phyloP scores from a whole-genome alignment of 2,329 filamentous ascomycete species.

The Hymenotorrendiella dingleyae region DNA sequence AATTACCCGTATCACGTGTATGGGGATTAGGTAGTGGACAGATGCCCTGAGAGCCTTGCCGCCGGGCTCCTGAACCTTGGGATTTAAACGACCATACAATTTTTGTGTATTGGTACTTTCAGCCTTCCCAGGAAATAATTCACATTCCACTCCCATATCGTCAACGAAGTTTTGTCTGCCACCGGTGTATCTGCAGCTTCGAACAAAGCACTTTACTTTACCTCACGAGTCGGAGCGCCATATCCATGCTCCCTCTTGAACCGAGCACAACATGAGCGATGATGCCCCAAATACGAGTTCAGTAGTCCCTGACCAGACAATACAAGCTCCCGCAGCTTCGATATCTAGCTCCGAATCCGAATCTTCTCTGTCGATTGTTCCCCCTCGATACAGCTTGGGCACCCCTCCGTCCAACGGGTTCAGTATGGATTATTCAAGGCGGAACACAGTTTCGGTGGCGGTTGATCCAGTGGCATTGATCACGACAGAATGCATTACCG shows the following conservation, averaged over 20 bases:
- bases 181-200: too few relatives aligned
- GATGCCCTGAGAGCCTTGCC: background rate
- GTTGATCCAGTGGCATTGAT: constrained; percentile 89
- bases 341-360: constrained; percentile 12
- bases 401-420: constrained; percentile 12
- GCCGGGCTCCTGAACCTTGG: too few relatives aligned
- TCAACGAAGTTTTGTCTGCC: too few relatives aligned
- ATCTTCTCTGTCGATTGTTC: constrained; percentile 1
- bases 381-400: constrained; percentile 7
- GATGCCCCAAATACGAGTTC: constrained; percentile 19
- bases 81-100: background rate
- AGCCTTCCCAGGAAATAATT: background rate
- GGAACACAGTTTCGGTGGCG: constrained; percentile 60
- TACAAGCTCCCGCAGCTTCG: constrained; percentile 12
- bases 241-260: constrained; percentile 12
- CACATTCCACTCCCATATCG: too few relatives aligned
- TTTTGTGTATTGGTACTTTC: constrained; percentile 1
- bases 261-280: constrained; percentile 25
- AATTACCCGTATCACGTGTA: background rate
- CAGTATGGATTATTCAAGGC: constrained; percentile 18
- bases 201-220: too few relatives aligned
- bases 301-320: constrained; percentile 13
- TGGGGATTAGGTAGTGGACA: background rate
- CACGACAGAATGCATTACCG: constrained; percentile 97
- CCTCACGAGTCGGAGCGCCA: too few relatives aligned